Base-by-base conservation (phyloP, 768 basidiomycete species). In the Pleurotus platypus region DNA sequence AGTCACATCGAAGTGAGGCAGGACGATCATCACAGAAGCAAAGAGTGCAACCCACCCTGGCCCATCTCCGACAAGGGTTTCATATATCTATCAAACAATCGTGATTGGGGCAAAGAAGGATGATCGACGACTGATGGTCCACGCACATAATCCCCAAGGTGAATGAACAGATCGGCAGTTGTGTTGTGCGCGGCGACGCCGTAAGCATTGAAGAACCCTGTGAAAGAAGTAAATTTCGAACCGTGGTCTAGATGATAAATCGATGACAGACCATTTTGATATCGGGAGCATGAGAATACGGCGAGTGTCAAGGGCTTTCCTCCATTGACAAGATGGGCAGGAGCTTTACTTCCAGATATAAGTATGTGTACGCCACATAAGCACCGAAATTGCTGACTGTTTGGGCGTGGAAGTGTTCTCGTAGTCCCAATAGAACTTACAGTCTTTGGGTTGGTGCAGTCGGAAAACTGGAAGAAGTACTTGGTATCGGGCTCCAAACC, bases 161-260 rank as follows among this genome's bases (percentile, higher is more conserved):
- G 83, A 8, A 85, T 65, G 57, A 81, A 83, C 37, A 82, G 67
- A 58, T 84, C 80, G 1, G 80, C 75, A 11, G 72, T 72, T 11
- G 78, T 78, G 58, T 81, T 80, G 57, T 76, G 78, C 13, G 81
- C 78, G 5, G 80, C 82, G 49, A 77, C 73, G 3, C 79, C 81
- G 62, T 85, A 86, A 8, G 83, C 83, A 66, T 83, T 84, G 71
- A 85, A 86, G 69, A 75, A 83, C 1, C 82, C 82, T 79, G 61
- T 45, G 37, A 7, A 20, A 22, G 27, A 40, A 46, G 30, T n/a
- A 58, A 22, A 39, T 16, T 16, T 16, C 16, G 37, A 51, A 39
- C 15, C 39, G 9, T 15, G n/a, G 51, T 15, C 11, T 18, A 18
- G 18, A 26, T 50, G 15, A 24, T 11, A 38, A 4, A 24, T 8